phyloP scores from a whole-genome alignment of 1,139 yeast genomes.

The Taphrina deformans region DNA sequence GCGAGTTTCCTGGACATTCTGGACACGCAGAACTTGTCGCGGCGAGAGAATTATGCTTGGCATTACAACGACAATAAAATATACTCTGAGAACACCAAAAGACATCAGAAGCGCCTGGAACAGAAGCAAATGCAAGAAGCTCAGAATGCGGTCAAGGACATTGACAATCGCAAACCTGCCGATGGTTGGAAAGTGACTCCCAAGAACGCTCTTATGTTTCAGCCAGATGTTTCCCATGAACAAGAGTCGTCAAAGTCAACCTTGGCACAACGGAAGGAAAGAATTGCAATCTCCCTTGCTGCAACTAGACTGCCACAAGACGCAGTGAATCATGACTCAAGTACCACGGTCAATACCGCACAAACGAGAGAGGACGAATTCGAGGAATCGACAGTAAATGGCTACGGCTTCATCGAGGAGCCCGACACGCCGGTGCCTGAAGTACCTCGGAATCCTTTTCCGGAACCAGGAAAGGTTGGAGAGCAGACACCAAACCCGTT shows the following conservation, averaged over 20 bases:
- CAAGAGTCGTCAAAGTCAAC: neutral
- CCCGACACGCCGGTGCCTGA: constrained; percentile 16
- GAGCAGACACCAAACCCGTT: constrained; percentile 23
- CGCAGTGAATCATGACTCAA: neutral
- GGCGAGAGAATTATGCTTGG: constrained; percentile 42
- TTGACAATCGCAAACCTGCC: constrained; percentile 36
- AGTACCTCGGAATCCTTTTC: neutral
- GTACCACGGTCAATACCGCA: neutral
- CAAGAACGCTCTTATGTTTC: constrained; percentile 41
- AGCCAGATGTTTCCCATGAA: constrained; percentile 34
- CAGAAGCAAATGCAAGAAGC: neutral
- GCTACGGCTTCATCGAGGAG: constrained; percentile 37
- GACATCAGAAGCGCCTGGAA: neutral
- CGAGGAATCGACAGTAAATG: constrained; percentile 36
- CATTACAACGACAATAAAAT: constrained; percentile 41
- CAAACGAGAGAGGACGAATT: constrained; percentile 1
- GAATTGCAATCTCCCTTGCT: constrained; percentile 10
- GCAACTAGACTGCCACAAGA: constrained; percentile 15
- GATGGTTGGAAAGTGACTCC: constrained; percentile 37
- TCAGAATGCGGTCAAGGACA: neutral
- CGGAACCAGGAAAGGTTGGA: neutral
- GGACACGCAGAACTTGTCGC: constrained; percentile 39
- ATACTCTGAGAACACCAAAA: constrained; percentile 13
- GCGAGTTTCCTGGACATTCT: constrained; percentile 43
- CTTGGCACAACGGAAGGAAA: neutral